Percentiles rank a stretch among this genome's conserved stretches.
Conservation (phyloP, 352 stramenopile species). For the Blastocystis sp. region DNA sequence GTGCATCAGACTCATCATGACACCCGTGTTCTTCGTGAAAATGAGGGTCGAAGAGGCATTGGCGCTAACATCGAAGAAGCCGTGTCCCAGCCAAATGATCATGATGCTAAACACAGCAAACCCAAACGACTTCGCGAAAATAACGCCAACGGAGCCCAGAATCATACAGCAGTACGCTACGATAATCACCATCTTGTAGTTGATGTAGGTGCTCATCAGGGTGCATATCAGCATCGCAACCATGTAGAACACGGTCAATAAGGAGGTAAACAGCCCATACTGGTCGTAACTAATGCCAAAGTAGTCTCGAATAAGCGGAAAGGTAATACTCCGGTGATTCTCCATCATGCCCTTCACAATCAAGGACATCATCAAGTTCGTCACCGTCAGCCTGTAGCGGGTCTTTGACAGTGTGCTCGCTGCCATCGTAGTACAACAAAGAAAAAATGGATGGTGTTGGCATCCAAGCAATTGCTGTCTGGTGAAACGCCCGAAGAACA, state of each 20-base stretch:
- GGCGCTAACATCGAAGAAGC: not conserved
- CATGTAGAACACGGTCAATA: conserved; percentile 2
- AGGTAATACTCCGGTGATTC: conserved; percentile 21
- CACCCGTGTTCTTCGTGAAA: not conserved
- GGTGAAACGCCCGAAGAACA: too few relatives aligned
- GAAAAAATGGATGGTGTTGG: too few relatives aligned
- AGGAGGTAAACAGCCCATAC: conserved; percentile 28
- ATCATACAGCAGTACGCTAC: not conserved
- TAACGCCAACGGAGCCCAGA: not conserved
- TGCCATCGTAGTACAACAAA: too few relatives aligned
- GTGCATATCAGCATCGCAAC: not conserved
- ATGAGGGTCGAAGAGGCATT: conserved; percentile 8
- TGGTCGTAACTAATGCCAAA: conserved; percentile 6
- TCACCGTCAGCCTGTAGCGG: not conserved
- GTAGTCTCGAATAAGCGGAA: conserved; percentile 16
- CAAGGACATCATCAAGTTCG: not conserved
- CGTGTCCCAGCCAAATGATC: conserved; percentile 4
- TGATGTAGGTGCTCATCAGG: not conserved
- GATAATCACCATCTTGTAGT: conserved; percentile 12
- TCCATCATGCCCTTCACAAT: conserved; percentile 9
- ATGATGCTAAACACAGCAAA: conserved; percentile 5
- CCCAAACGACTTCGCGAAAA: conserved; percentile 6
- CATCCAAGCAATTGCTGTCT: too few relatives aligned
- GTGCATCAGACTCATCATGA: conserved; percentile 57
- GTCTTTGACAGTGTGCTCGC: not conserved